A percentile compares a stretch with the other conserved stretches of the same genome.
These are phyloP conservation scores for Colletotrichum sublineola DNA, from an alignment of 2,329 filamentous ascomycete genomes.

Conservation along the genomic window DNA sequence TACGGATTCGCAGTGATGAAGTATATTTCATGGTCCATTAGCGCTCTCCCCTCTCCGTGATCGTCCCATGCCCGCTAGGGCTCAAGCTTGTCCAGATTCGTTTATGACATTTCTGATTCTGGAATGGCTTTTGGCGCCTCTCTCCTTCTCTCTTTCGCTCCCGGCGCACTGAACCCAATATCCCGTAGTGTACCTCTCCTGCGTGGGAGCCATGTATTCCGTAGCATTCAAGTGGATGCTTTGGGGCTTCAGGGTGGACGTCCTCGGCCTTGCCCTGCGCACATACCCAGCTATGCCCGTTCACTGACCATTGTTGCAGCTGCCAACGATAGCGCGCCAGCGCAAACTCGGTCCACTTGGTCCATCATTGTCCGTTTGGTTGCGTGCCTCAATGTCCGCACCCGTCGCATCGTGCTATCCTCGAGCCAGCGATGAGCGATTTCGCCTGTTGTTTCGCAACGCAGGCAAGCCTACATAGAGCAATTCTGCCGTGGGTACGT, in stretches of 20 bases:
- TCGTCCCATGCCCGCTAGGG: slow-evolving; percentile 22
- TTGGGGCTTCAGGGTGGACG: not conserved
- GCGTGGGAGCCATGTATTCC: not conserved
- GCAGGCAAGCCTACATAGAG: not conserved
- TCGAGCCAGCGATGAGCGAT: not conserved
- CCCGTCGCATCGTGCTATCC: not conserved
- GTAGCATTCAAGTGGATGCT: not conserved
- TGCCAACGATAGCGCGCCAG: not conserved
- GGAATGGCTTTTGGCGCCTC: slow-evolving; percentile 9
- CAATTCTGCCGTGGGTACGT: not conserved
- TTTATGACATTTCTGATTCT: slow-evolving; percentile 23
- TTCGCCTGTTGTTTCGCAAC: not conserved
- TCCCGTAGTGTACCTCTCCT: not conserved
- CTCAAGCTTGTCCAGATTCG: slow-evolving; percentile 20
- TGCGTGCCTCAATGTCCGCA: slow-evolving; percentile 10
- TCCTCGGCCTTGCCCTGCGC: slow-evolving; percentile 6
- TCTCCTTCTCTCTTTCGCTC: not conserved
- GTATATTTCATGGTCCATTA: not conserved
- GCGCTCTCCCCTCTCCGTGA: slow-evolving; percentile 25
- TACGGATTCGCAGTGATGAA: slow-evolving; percentile 8
- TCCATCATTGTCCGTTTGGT: slow-evolving; percentile 22
- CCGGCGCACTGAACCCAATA: not conserved
- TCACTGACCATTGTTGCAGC: not conserved
- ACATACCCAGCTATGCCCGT: not conserved
- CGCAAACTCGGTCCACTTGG: slow-evolving; percentile 20